Conservation (phyloP, 1,284 basidiomycete species). For the Ceratobasidium sp. region DNA sequence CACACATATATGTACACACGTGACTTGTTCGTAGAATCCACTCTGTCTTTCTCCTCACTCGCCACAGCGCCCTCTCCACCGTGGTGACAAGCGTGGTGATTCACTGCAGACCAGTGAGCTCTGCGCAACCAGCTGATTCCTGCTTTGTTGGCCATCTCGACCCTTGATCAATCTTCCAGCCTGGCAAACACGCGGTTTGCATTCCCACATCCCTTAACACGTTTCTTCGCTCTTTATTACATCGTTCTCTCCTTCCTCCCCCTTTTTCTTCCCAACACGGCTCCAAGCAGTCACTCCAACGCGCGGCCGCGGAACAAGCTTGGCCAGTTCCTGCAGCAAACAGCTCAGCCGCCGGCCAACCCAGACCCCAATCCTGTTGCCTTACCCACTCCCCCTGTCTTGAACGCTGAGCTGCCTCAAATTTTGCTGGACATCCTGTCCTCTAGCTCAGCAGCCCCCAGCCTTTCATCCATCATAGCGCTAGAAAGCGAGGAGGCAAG, state of each 20-base stretch:
- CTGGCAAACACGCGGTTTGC: background rate
- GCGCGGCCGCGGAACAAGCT: background rate
- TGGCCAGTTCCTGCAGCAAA: background rate
- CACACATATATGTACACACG: background rate
- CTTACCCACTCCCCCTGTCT: background rate
- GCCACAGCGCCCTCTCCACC: background rate
- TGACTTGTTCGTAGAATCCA: background rate
- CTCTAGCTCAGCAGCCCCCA: background rate
- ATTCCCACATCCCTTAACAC: background rate
- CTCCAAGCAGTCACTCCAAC: background rate
- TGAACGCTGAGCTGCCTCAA: background rate
- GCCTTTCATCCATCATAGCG: background rate
- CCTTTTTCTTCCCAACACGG: background rate
- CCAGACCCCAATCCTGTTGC: background rate
- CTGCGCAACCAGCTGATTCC: background rate
- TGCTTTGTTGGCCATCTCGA: background rate
- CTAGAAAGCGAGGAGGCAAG: background rate
- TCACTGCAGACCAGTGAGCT: background rate
- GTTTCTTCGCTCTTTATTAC: background rate
- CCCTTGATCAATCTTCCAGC: background rate
- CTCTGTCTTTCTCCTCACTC: background rate
- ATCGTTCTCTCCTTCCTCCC: background rate
- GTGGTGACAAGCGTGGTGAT: constrained; percentile 5
- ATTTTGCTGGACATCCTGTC: background rate
- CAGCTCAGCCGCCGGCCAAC: background rate